Evolutionary conservation across 1,284 basidiomycete species (phyloP), one percentile per base, ranked within the genome.

Genomic region (Omphalotus olearius): DNA sequence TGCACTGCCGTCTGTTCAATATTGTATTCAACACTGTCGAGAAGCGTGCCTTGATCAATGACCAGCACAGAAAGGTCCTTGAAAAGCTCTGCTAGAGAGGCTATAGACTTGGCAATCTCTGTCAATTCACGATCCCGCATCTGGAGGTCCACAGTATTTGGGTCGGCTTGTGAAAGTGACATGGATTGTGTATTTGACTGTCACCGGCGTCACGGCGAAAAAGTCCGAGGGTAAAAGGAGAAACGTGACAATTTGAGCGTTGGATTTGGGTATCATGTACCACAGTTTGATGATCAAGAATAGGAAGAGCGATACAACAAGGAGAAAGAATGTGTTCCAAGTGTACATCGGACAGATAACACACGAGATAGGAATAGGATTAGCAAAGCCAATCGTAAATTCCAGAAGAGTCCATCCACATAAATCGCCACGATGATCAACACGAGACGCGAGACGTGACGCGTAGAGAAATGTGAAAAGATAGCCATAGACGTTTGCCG

Each of bases 21-120:
- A 66, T 99, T 99, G 71, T 93, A 99, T 69, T 99, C 97, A 52
- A 99, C 84, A 38, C 91, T 91, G 69, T 99, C 97, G 52, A 99
- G 77, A 49, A 99, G 80, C 7, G 96, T 98, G 10, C 97, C 97
- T 66, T 99, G 97, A 68, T 99, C 97, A 57, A 99, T 98, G 51
- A 99, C 93, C 55, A 99, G 80, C 37, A 79, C 82, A 18, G 88
- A 89, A 37, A 99, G 76, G 65, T 99, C 97, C 61, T 95, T 92
- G 78, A 99, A 99, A 40, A 99, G 80, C 62, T 96, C 93, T 1
- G 95, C 95, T 18, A 99, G 79, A 45, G 87, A 83, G 33, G 88
- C 80, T 60, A 99, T 99, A 11, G 90, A 94, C 58, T 89, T 85
- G 0, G 96, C 94, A 57, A 99, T 96, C 63, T 95, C 87, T 23